phyloP scores from a whole-genome alignment of 495 filamentous ascomycete species.

The Parathielavia hyrcaniae region DNA sequence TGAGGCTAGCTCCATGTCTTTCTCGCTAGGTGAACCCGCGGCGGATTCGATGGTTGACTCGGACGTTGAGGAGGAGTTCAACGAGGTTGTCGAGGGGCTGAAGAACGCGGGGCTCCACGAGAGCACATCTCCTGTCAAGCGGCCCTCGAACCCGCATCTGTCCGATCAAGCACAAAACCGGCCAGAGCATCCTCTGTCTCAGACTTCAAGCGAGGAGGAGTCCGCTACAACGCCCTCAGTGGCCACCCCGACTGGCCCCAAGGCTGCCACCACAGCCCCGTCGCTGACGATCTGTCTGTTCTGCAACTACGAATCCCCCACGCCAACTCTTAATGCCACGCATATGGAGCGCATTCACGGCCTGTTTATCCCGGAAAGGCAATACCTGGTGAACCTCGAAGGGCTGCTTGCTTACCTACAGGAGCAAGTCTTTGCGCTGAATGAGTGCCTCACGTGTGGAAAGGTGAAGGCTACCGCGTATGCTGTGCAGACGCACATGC shows the following conservation, averaged over 20 bases:
- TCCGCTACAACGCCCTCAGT: constrained; percentile 34
- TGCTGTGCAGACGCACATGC: constrained; percentile 90
- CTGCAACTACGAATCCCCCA: constrained; percentile 75
- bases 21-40: constrained; percentile 76
- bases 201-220: constrained; percentile 28
- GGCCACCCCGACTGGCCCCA: constrained; percentile 22
- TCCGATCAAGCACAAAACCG: constrained; percentile 44
- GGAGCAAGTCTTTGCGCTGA: constrained; percentile 67
- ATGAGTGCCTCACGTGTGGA: constrained; percentile 70
- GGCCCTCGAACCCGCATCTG: constrained; percentile 52
- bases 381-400: constrained; percentile 72
- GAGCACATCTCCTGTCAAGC: constrained; percentile 45
- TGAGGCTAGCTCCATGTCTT: constrained; percentile 77
- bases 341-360: constrained; percentile 93
- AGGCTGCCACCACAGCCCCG: constrained; percentile 22
- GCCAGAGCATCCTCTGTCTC: constrained; percentile 35
- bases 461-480: constrained; percentile 64
- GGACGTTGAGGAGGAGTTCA: constrained; percentile 68
- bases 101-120: constrained; percentile 68
- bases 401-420: constrained; percentile 73
- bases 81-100: constrained; percentile 68
- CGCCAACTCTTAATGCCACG: constrained; percentile 61
- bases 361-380: constrained; percentile 89
- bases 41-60: constrained; percentile 47
- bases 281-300: constrained; percentile 73